Conservation (phyloP, 179 eudicot species). For the Silene noctiflora region DNA sequence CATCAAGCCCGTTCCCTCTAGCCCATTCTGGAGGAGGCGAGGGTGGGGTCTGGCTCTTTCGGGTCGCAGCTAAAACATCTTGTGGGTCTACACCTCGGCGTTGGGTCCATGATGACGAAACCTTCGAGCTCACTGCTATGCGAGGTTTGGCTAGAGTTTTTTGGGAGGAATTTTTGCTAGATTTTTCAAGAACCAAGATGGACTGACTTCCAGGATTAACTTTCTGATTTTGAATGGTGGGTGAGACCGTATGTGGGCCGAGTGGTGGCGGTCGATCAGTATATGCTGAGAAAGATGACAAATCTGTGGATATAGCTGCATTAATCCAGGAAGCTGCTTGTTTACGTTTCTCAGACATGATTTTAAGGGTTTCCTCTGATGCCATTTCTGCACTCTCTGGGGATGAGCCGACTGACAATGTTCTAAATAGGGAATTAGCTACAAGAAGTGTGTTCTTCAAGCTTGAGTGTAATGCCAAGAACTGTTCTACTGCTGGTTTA, state of each 20-base stretch:
- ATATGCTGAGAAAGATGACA: slow-evolving; percentile 37
- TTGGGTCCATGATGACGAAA: slow-evolving; percentile 28
- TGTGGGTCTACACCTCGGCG: slow-evolving; percentile 34
- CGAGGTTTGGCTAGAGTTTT: slow-evolving; percentile 36
- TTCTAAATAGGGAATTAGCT: slow-evolving; percentile 47
- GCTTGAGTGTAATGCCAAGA: slow-evolving; percentile 38
- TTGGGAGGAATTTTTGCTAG: slow-evolving; percentile 29
- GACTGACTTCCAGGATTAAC: slow-evolving; percentile 23
- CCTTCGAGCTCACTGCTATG: slow-evolving; percentile 29
- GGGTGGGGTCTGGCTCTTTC: slow-evolving; percentile 23
- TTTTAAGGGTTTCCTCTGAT: slow-evolving; percentile 40
- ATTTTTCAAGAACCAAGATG: slow-evolving; percentile 31
- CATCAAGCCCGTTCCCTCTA: slow-evolving; percentile 40
- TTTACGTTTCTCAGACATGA: slow-evolving; percentile 33
- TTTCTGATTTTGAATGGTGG: slow-evolving; percentile 24
- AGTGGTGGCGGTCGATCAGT: slow-evolving; percentile 28
- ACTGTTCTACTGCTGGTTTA: slow-evolving; percentile 40
- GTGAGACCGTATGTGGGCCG: slow-evolving; percentile 26
- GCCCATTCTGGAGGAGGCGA: slow-evolving; percentile 39
- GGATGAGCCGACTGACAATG: slow-evolving; percentile 39
- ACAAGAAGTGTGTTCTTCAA: slow-evolving; percentile 30
- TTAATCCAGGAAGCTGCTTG: slow-evolving; percentile 41
- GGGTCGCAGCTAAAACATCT: slow-evolving; percentile 34
- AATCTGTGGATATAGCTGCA: slow-evolving; percentile 36
- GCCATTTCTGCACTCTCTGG: slow-evolving; percentile 55